Evolutionary conservation across 768 basidiomycete species (phyloP).

Genomic region (Boletus pseudo-olivaceus): DNA sequence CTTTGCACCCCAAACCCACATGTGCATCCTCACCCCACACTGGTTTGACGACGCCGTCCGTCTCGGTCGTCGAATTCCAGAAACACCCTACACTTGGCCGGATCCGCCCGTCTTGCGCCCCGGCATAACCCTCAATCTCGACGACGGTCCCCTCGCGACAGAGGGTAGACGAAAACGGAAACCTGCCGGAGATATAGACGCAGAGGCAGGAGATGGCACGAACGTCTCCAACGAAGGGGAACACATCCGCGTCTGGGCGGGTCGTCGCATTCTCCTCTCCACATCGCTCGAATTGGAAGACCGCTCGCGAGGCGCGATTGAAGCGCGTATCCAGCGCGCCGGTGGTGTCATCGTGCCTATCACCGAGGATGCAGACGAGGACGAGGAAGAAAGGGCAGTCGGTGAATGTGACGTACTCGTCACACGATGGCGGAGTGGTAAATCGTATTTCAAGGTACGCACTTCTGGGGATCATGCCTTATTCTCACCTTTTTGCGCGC

Average conservation of each 20-base stretch:
- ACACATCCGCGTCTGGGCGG: constrained; percentile 53
- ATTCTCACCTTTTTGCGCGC: not conserved
- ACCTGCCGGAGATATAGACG: constrained; percentile 23
- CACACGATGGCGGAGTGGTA: constrained; percentile 63
- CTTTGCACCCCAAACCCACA: constrained; percentile 51
- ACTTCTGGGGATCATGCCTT: not conserved
- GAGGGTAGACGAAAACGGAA: constrained; percentile 22
- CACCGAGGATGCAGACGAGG: constrained; percentile 41
- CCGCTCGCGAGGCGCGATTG: constrained; percentile 51
- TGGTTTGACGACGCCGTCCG: constrained; percentile 86
- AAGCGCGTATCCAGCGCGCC: constrained; percentile 54
- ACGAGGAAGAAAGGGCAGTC: constrained; percentile 33
- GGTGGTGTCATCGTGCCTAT: constrained; percentile 57
- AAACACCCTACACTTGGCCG: constrained; percentile 68
- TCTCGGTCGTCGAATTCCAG: constrained; percentile 51
- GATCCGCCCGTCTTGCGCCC: constrained; percentile 51
- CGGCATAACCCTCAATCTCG: constrained; percentile 13
- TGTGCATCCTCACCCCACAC: constrained; percentile 79
- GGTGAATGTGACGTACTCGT: constrained; percentile 69
- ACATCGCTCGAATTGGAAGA: constrained; percentile 51
- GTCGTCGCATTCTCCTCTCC: constrained; percentile 59
- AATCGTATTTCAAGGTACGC: constrained; percentile 66
- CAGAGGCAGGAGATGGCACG: constrained; percentile 13
- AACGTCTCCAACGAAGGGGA: constrained; percentile 23
- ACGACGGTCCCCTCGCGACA: constrained; percentile 14